These are phyloP conservation scores for Aurantiochytrium sp. DNA, from an alignment of 108 stramenopile genomes.

Conservation along the genomic window DNA sequence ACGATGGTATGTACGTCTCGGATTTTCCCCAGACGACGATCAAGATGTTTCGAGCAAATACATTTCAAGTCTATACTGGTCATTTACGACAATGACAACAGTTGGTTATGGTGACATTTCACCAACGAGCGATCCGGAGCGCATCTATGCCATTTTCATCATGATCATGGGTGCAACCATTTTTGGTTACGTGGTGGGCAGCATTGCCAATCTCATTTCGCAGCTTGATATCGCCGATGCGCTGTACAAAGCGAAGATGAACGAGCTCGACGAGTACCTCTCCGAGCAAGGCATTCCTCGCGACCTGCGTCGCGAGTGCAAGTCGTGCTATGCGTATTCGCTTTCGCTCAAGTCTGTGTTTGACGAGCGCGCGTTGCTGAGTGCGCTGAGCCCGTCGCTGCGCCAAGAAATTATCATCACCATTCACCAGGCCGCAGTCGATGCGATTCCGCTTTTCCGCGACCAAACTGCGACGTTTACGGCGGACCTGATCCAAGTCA, in stretches of 20 bases:
- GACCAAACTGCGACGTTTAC: slow-evolving; percentile 21
- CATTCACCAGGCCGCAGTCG: slow-evolving; percentile 28
- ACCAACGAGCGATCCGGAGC: slow-evolving; percentile 28
- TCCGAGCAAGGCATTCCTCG: slow-evolving; percentile 34
- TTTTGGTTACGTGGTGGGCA: slow-evolving; percentile 55
- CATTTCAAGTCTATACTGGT: slow-evolving; percentile 51
- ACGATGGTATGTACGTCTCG: background rate
- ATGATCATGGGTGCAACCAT: slow-evolving; percentile 53
- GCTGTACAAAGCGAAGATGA: slow-evolving; percentile 30
- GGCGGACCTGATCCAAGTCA: slow-evolving; percentile 28
- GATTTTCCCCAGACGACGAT: background rate
- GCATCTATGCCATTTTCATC: slow-evolving; percentile 34
- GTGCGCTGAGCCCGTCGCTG: slow-evolving; percentile 28
- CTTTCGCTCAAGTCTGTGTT: slow-evolving; percentile 36
- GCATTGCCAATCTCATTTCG: slow-evolving; percentile 35
- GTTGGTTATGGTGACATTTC: slow-evolving; percentile 47
- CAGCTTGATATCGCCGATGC: slow-evolving; percentile 32
- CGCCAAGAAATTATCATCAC: slow-evolving; percentile 32
- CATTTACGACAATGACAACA: slow-evolving; percentile 54
- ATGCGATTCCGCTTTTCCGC: slow-evolving; percentile 31
- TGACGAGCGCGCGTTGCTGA: slow-evolving; percentile 32
- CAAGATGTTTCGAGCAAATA: slow-evolving; percentile 28
- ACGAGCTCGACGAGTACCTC: slow-evolving; percentile 35
- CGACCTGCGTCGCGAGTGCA: slow-evolving; percentile 17
- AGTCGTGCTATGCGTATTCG: slow-evolving; percentile 40